Percentiles rank a stretch among this genome's conserved stretches.
Evolutionary conservation across 805 yeast species (phyloP).

Genomic region (Teunomyces gatunensis): DNA sequence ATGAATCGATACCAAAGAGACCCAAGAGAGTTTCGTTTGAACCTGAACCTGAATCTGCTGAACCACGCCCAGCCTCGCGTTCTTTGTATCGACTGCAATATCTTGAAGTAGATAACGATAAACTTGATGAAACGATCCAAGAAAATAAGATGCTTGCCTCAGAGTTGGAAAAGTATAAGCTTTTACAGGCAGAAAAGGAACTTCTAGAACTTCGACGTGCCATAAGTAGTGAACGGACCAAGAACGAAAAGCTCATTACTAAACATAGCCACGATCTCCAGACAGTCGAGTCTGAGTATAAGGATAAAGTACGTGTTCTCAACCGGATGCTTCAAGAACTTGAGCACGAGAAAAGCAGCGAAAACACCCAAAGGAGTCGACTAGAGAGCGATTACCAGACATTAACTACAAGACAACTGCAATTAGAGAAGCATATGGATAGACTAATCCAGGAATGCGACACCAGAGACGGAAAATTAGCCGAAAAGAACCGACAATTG

Average conservation of each 20-base stretch:
- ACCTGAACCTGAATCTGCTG: background rate
- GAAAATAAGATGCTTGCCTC: background rate
- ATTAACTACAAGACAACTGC: background rate
- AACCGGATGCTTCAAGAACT: background rate
- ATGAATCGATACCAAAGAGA: background rate
- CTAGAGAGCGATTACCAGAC: background rate
- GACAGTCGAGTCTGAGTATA: background rate
- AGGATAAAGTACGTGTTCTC: background rate
- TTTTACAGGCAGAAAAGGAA: background rate
- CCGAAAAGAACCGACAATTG: slow-evolving; percentile 1
- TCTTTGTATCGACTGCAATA: background rate
- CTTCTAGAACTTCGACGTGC: background rate
- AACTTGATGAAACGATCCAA: slow-evolving; percentile 13
- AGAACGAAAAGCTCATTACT: background rate
- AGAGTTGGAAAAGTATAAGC: background rate
- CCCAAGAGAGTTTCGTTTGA: slow-evolving; percentile 15
- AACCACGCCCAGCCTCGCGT: background rate
- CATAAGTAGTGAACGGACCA: background rate
- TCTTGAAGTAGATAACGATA: slow-evolving; percentile 12
- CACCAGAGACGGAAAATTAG: background rate
- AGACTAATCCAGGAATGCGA: background rate
- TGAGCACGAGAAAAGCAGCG: background rate
- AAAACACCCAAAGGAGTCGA: background rate
- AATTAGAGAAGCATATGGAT: background rate
- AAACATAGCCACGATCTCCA: background rate